Evolutionary conservation across 2,329 filamentous ascomycete genomes (phyloP).

Genomic region (Curvularia hawaiiensis): DNA sequence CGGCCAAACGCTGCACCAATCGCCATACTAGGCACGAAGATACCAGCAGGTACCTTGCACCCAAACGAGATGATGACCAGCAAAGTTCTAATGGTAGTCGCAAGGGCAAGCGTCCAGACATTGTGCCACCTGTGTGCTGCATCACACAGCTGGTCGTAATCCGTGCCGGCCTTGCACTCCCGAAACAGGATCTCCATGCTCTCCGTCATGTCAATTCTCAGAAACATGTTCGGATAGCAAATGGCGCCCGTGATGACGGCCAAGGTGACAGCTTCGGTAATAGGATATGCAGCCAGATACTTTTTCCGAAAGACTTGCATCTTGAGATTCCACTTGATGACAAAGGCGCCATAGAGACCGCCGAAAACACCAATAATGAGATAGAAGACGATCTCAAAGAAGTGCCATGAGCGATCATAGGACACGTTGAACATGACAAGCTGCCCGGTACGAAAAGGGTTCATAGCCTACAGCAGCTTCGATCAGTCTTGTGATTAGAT

Average conservation of each 20-base stretch:
- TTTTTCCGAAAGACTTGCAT: constrained; percentile 93
- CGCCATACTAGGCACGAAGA: constrained; percentile 98
- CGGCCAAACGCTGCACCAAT: constrained; percentile 93
- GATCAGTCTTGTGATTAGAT: neutral
- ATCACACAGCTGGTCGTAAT: constrained; percentile 90
- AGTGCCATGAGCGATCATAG: constrained; percentile 97
- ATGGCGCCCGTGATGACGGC: constrained; percentile 84
- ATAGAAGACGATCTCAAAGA: constrained; percentile 94
- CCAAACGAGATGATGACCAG: constrained; percentile 96
- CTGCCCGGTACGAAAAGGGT: constrained; percentile 95
- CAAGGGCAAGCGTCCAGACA: constrained; percentile 75
- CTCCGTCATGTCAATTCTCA: constrained; percentile 98
- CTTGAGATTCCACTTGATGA: constrained; percentile 96
- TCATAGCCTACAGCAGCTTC: constrained; percentile 70
- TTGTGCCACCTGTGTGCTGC: constrained; percentile 76
- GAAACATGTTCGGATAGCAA: constrained; percentile 96
- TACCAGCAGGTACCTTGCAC: constrained; percentile 96
- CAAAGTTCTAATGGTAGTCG: constrained; percentile 79
- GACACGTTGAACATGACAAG: constrained; percentile 99
- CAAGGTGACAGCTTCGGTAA: constrained; percentile 84
- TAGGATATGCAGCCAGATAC: constrained; percentile 81
- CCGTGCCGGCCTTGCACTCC: constrained; percentile 87
- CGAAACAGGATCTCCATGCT: constrained; percentile 98
- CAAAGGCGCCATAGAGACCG: constrained; percentile 91
- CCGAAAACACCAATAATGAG: constrained; percentile 90